Percentiles rank a stretch among this genome's conserved stretches.
Evolutionary conservation across 2,329 filamentous ascomycete genomes (phyloP).

Genomic region (Claviceps africana): DNA sequence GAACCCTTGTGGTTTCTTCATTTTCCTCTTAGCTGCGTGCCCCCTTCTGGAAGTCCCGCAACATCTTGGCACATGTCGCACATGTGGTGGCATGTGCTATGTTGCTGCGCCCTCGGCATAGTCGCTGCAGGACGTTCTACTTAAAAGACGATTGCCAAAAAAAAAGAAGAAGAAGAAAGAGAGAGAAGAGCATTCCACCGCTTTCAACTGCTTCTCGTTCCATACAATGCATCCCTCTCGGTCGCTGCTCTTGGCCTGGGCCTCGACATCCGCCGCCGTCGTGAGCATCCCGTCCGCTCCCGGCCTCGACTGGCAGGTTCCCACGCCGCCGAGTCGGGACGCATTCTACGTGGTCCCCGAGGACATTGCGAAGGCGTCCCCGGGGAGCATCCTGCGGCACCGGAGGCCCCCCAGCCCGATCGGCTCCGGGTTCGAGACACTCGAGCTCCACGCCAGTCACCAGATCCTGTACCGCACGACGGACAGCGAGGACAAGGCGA

Average conservation of each 20-base stretch:
- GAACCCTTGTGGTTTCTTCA: too few species aligned
- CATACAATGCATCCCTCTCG: not conserved
- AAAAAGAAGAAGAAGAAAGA: not conserved
- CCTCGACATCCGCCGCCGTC: too few species aligned
- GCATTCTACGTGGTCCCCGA: not conserved
- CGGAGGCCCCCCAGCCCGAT: not conserved
- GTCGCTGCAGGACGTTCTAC: too few species aligned
- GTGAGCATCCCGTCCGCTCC: too few species aligned
- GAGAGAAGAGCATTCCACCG: not conserved
- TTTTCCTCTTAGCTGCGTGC: too few species aligned
- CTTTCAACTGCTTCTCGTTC: too few species aligned
- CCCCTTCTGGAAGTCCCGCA: too few species aligned
- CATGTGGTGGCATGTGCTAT: too few species aligned
- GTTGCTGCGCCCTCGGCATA: too few species aligned
- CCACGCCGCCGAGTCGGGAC: not conserved
- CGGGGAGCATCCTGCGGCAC: constrained; percentile 1
- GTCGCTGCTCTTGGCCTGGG: not conserved
- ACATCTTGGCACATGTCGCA: too few species aligned
- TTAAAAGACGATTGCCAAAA: too few species aligned
- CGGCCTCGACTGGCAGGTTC: too few species aligned
- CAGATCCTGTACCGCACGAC: constrained; percentile 28
- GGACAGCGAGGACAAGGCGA: constrained; percentile 20
- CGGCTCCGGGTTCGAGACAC: not conserved
- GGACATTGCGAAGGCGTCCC: not conserved
- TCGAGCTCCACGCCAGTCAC: constrained; percentile 9